Base-by-base conservation (phyloP, 257 asterid genomes). In the Primulina tabacum region DNA sequence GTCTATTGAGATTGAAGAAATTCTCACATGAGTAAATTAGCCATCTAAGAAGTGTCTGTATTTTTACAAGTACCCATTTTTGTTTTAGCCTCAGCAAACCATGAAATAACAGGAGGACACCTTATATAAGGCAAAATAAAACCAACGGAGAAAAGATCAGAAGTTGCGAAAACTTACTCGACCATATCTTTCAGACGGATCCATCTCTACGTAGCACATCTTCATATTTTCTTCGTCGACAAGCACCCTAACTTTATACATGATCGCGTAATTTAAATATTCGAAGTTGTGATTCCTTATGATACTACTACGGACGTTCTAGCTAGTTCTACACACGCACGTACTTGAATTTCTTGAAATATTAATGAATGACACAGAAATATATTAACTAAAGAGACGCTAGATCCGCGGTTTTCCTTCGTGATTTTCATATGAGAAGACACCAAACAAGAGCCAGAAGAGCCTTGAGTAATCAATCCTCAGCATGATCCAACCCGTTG, bases 401-500 rank as follows among this genome's bases (percentile, higher is more conserved):
- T 90, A 86, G 68, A 88, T 88, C 85, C 89, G 96, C 81, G 90
- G 96, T 74, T 85, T 85, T 78, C 97, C 96, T 79, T 87, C 88
- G 75, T 86, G 94, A 75, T 90, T 88, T 75, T 88, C 96, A 64
- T 85, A 88, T 5, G 96, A 85, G 70, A 87, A 90, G 63, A 90
- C 80, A 29, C 97, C 86, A 62, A 88, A 85, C 26, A 87, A 71
- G 6, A 88, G 76, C 95, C 97, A 86, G 82, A 85, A 90, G 5
- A 88, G 85, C 79, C 92, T 86, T 0, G 96, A 88, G 83, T 85
- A 90, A 72, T 88, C 92, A 50, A 90, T 88, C 69, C 96, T 77
- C 9, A 85, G 85, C 94, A 88, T 81, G 65, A 90, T 88, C 94
- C 96, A 88, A 75, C 76, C 78, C 90, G 88, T 88, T 64, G 78